Evolutionary conservation across 352 stramenopile genomes (phyloP).

Genomic region (Phytopythium mirpurense): DNA sequence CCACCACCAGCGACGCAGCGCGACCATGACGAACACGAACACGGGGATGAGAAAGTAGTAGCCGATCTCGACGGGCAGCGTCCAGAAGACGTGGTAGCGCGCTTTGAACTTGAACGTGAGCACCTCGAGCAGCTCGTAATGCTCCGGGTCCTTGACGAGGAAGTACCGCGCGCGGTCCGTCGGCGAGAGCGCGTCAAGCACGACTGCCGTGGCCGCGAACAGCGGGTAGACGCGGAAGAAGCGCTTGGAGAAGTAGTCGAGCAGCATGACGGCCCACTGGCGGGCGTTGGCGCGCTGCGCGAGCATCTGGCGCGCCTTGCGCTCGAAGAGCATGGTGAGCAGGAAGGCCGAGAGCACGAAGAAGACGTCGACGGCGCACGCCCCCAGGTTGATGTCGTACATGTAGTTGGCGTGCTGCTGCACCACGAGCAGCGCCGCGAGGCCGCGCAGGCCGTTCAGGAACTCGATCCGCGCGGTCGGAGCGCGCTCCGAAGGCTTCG

Average conservation of each 20-base stretch:
- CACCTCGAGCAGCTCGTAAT: conserved; percentile 29
- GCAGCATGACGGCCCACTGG: conserved; percentile 15
- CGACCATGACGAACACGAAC: conserved; percentile 18
- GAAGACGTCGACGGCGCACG: conserved; percentile 32
- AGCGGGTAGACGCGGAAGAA: conserved; percentile 56
- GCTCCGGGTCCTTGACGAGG: conserved; percentile 8
- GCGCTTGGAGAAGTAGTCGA: conserved; percentile 43
- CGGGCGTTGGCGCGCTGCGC: conserved; percentile 11
- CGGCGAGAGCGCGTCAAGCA: neutral
- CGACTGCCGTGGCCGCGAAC: conserved; percentile 28
- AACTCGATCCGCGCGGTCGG: conserved; percentile 17
- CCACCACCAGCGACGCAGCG: conserved; percentile 19
- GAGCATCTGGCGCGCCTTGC: conserved; percentile 21
- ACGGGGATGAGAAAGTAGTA: conserved; percentile 40
- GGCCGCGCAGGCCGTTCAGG: conserved; percentile 32
- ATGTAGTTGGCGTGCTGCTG: conserved; percentile 25
- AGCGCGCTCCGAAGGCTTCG: neutral
- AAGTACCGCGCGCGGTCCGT: conserved; percentile 25
- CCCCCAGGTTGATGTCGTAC: conserved; percentile 19
- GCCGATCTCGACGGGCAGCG: conserved; percentile 36
- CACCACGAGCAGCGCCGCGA: conserved; percentile 31
- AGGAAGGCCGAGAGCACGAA: conserved; percentile 44
- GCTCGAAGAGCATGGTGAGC: conserved; percentile 34
- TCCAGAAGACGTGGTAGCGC: conserved; percentile 46
- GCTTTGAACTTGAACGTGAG: conserved; percentile 26